Evolutionary conservation across 495 filamentous ascomycete species (phyloP), one percentile per base, ranked within the genome.

Genomic region (Physcia stellaris): DNA sequence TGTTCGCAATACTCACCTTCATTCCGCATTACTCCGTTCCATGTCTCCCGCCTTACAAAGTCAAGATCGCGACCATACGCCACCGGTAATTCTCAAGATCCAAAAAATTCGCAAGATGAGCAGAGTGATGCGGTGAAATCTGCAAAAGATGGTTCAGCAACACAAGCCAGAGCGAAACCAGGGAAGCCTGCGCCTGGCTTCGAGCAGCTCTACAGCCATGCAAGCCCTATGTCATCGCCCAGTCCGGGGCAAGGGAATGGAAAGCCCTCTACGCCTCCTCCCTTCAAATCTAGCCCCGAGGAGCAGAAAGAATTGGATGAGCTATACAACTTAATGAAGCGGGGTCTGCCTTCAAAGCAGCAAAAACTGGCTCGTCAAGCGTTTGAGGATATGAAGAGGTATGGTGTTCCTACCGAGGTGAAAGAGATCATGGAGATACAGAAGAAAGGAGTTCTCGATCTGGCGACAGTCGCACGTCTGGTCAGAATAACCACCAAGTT

Each of bases 1-100:
- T 65, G 64, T 45, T 56, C 63, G 42, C 56, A 48, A 39, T 58
- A 36, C 53, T 21, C 51, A 57, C 39, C 33, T 61, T 51, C 52
- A 48, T 50, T 34, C 53, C 40, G 40, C 59, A 35, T 49, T 52
- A 15, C 59, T 63, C 13, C 54, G 54, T 39, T 52, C 67, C 20
- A 59, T 63, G 15, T 24, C 33, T 62, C 67, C 22, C 44, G 71
- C 15, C 49, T 70, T 54, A 54, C 63, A 35, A 52, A 62, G 27
- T 66, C 63, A 32, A 66, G 62, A 28, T 40, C 55, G 35, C 66
- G 77, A 49, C 54, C 59, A 13, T 85, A 77, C 53, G 62, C 77
- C 34, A 70, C 71, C 32, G 51, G 57, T 15, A 56, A 60, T 24
- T 59, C 64, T 24, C 57, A 58, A 20, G 57, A 59, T 38, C 65